phyloP scores from a whole-genome alignment of 805 yeast species.

The Zygoascus flipseniorum region DNA sequence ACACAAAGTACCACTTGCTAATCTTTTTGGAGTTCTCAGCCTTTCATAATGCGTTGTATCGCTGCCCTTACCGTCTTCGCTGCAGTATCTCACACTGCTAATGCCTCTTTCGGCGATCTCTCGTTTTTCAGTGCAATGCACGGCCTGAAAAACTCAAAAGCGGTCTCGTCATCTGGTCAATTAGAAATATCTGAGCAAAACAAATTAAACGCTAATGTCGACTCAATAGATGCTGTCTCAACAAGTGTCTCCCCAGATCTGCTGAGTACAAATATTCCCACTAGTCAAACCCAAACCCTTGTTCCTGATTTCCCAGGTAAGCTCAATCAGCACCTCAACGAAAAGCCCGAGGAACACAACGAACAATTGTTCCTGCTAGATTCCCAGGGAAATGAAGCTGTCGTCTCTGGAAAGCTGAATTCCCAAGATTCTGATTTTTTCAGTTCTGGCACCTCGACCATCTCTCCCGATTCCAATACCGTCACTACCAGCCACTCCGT shows the following conservation, averaged over 20 bases:
- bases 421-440: neutral
- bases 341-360: neutral
- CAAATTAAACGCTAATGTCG: neutral
- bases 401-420: neutral
- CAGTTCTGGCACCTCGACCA: neutral
- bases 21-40: too few species aligned
- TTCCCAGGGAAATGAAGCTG: neutral
- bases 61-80: neutral
- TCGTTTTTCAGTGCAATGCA: neutral
- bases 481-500: neutral
- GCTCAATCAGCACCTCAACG: neutral
- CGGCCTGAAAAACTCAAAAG: neutral
- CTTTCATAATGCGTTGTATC: neutral
- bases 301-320: neutral
- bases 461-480: neutral
- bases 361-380: neutral
- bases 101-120: constrained; percentile 1
- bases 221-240: neutral
- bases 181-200: neutral
- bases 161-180: neutral
- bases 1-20: too few species aligned
- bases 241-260: neutral
- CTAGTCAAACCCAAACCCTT: neutral
- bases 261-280: neutral
- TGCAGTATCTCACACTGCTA: constrained; percentile 1